These are phyloP conservation scores for Holtermanniella nyarrowii DNA, from an alignment of 768 basidiomycete species.

Conservation along the genomic window DNA sequence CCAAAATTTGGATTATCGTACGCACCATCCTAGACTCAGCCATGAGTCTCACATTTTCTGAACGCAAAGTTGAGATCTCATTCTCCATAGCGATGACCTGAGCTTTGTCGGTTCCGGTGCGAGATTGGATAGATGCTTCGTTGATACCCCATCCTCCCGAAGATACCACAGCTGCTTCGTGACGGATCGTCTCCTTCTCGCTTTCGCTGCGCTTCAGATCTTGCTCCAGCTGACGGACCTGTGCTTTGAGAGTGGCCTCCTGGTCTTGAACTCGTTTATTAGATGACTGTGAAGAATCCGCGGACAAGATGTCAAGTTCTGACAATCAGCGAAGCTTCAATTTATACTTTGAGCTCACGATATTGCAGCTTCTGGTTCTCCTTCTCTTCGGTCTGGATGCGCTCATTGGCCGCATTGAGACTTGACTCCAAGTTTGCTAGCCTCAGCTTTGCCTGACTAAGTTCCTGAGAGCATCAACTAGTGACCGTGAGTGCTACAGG, in stretches of 20 bases:
- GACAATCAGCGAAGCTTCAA: neutral
- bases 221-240: constrained; percentile 19
- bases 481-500: too few species aligned
- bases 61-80: constrained; percentile 12
- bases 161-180: constrained; percentile 5
- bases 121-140: constrained; percentile 1
- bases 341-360: constrained; percentile 12
- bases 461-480: constrained; percentile 20
- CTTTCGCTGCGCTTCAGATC: constrained; percentile 12
- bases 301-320: constrained; percentile 17
- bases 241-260: constrained; percentile 7
- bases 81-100: constrained; percentile 21
- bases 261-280: constrained; percentile 10
- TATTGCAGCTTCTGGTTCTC: constrained; percentile 29
- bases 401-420: constrained; percentile 17
- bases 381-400: constrained; percentile 28
- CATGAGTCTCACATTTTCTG: constrained; percentile 21
- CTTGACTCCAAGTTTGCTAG: constrained; percentile 35
- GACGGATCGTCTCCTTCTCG: constrained; percentile 20
- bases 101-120: constrained; percentile 13
- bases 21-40: constrained; percentile 2
- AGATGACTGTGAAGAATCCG: constrained; percentile 2
- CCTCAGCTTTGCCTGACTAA: constrained; percentile 21
- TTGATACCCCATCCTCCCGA: constrained; percentile 6
- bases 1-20: neutral